Evolutionary conservation across 2,329 filamentous ascomycete species (phyloP).

Genomic region (Metarhizium robertsii): DNA sequence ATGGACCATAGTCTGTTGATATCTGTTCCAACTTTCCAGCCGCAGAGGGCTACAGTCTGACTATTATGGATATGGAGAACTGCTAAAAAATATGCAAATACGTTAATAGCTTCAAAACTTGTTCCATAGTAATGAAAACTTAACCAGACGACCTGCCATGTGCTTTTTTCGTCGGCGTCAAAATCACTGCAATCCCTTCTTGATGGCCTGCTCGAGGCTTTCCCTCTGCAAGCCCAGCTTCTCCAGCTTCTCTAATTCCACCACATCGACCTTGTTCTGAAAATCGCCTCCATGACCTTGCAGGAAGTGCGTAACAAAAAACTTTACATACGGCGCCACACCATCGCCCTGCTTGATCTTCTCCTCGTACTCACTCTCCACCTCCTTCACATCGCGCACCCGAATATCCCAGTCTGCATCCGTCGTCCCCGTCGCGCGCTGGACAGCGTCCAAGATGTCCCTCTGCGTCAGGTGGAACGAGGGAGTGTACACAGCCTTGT

Average conservation of each 20-base stretch:
- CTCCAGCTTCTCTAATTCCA: constrained; percentile 6
- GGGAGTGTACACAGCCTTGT: constrained; percentile 22
- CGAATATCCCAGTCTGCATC: constrained; percentile 17
- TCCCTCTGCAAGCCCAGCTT: constrained; percentile 18
- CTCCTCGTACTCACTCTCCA: constrained; percentile 9
- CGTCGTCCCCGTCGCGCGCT: constrained; percentile 17
- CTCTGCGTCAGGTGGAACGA: constrained; percentile 20
- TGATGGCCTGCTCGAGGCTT: constrained; percentile 18
- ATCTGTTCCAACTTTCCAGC: too few relatives aligned
- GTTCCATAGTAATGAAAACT: too few relatives aligned
- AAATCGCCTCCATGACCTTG: constrained; percentile 23
- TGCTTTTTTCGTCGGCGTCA: too few relatives aligned
- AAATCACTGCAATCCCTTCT: not conserved
- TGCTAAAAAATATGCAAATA: too few relatives aligned
- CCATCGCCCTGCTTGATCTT: constrained; percentile 11
- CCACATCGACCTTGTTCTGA: constrained; percentile 17
- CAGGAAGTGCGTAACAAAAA: constrained; percentile 20
- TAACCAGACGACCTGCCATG: too few relatives aligned
- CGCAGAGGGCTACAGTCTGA: too few relatives aligned
- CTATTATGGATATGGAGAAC: too few relatives aligned
- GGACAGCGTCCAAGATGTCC: constrained; percentile 23
- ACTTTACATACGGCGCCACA: constrained; percentile 11
- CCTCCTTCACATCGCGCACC: constrained; percentile 3
- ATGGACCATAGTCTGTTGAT: too few relatives aligned
- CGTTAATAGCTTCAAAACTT: too few relatives aligned